Evolutionary conservation across 306 rosid genomes (phyloP), one percentile per base, ranked within the genome.

Genomic region (Cucurbita argyrosperma): DNA sequence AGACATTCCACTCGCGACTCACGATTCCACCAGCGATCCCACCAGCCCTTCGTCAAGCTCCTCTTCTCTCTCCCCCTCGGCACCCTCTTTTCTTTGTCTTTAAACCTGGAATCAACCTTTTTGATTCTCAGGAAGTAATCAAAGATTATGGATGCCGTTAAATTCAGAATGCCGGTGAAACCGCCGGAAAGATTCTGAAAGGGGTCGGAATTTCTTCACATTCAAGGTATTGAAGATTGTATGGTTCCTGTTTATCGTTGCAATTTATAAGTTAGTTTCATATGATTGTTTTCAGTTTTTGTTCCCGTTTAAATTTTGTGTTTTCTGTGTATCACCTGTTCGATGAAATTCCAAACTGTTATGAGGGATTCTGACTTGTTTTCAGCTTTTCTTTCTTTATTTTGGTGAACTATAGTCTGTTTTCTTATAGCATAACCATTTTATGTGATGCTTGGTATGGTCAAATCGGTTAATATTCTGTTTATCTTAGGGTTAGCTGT

Each of bases 1-100:
- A 82, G 45, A 84, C 76, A 77, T 74, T 4, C 26, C 45, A 59
- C 67, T 47, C 70, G 70, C 56, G 58, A 74, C 77, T 74, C 77
- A 47, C 77, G 77, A 74, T 74, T 74, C 77, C 59, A n/a, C 35
- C 69, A 74, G 64, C 70, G 77, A 74, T 74, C 52, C 56, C 30
- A 59, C 43, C 70, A 30, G n/a, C 42, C 39, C 58, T 74, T 79
- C 80, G 40, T 64, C 73, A 26, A 40, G 21, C 66, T 42, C 52
- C 37, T 43, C 38, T 50, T 50, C 54, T 50, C 52, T 47, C n/a
- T 21, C 68, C 26, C 71, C 74, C 66, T 67, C 50, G 30, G 30
- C 30, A 1, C 30, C 30, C 30, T 26, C 30, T 26, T 26, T 26
- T 26, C 30, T 26, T 26, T 26, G 30, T 26, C 79, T 73, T 43